Evolutionary conservation across 768 basidiomycete species (phyloP), one percentile per base, ranked within the genome.

Genomic region (Lactarius evosmus): DNA sequence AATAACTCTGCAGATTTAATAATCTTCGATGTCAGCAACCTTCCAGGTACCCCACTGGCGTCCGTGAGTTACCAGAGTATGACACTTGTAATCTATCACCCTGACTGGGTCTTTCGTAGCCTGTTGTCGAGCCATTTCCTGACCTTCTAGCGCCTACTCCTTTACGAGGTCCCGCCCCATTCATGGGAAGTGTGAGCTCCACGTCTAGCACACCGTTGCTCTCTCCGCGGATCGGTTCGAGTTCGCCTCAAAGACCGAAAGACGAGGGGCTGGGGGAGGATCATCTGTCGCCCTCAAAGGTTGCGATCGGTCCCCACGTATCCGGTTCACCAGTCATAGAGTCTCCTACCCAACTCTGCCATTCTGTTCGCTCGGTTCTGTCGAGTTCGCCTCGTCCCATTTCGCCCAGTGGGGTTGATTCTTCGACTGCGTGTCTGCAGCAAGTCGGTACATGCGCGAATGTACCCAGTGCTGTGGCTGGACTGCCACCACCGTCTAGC

Each of bases 111-210:
- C 22, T n/a, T 32, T 16, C 33, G 30, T 56, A 65, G 64, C 32
- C 49, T 29, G 19, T 52, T 55, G 54, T 41, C 16, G 19, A 57
- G 25, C 55, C 46, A 25, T 56, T 61, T 34, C 63, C 64, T 29
- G 59, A 65, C 52, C 49, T 65, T 29, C 29, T 65, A 25, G 59
- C 59, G 8, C 64, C 64, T 12, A 61, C 64, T 12, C 64, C 64
- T 16, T 17, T 41, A 33, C 51, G 50, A 36, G 9, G 27, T n/a
- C 38, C 46, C 4, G 38, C 30, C 22, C 22, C 19, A 54, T 65
- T 61, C 55, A 25, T 57, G 40, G 40, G 60, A 16, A 22, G n/a
- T 34, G 55, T n/a, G n/a, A 32, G 19, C 22, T 50, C 58, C 11
- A 49, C 22, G 11, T 49, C 25, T 53, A 29, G 3, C 14, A 36